Evolutionary conservation across 73 alveolate species (phyloP).

Genomic region (Paramecium sonneborni): DNA sequence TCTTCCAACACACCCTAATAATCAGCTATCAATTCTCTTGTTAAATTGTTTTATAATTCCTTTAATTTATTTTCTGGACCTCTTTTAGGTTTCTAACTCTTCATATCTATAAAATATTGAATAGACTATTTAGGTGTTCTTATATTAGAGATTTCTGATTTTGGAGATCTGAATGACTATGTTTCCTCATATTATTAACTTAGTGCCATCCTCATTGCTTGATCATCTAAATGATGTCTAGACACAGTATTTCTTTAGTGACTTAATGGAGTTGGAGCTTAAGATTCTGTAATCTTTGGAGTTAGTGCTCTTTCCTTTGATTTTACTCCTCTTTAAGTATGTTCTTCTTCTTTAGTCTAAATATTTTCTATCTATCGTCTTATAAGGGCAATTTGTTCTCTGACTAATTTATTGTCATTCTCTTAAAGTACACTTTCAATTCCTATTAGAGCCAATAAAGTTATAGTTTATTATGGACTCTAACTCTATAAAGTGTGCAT

Average conservation of each 20-base stretch:
- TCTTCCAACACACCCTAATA: background rate
- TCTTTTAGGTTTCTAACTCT: background rate
- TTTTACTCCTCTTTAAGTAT: background rate
- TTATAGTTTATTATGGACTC: slow-evolving; percentile 4
- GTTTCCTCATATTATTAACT: slow-evolving; percentile 39
- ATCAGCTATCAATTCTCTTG: slow-evolving; percentile 11
- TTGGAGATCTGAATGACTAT: background rate
- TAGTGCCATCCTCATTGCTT: slow-evolving; percentile 51
- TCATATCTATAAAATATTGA: slow-evolving; percentile 31
- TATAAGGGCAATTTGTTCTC: background rate
- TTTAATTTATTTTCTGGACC: background rate
- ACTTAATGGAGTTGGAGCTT: background rate
- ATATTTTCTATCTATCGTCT: background rate
- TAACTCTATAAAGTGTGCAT: background rate
- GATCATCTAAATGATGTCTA: slow-evolving; percentile 52
- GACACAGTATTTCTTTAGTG: background rate
- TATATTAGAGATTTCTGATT: background rate
- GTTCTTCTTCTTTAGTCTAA: background rate
- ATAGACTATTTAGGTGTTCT: slow-evolving; percentile 25
- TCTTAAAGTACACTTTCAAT: slow-evolving; percentile 30
- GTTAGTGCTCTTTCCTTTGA: slow-evolving; percentile 45
- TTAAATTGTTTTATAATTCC: background rate
- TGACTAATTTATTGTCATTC: background rate
- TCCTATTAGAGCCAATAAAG: slow-evolving; percentile 44
- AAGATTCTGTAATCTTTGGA: slow-evolving; percentile 38